Conservation (phyloP, 2,329 filamentous ascomycete genomes). For the Westerdykella aurantiaca region DNA sequence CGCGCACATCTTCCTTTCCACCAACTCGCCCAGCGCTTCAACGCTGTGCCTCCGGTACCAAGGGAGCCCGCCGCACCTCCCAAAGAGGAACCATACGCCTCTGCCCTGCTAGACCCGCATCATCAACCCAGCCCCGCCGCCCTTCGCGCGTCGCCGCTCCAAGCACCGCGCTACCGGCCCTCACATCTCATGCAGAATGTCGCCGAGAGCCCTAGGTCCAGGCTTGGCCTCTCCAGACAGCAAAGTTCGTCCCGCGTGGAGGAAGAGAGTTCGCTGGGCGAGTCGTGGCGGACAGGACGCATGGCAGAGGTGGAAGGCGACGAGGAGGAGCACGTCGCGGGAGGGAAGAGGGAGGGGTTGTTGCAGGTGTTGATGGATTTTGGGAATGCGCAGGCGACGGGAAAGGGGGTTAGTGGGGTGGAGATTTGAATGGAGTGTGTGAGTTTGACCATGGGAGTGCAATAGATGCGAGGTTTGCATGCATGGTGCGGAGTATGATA, state of each 20-base stretch:
- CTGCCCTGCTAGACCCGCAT: slow-evolving; percentile 68
- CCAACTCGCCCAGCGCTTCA: no score
- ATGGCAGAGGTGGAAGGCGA: slow-evolving; percentile 44
- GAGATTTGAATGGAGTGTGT: no score
- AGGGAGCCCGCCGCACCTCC: slow-evolving; percentile 21
- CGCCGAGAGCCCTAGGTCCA: slow-evolving; percentile 11
- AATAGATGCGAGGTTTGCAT: no score
- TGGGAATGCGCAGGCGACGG: no score
- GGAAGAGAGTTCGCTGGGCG: slow-evolving; percentile 56
- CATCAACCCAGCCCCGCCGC: slow-evolving; percentile 58
- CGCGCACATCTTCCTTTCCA: slow-evolving; percentile 7
- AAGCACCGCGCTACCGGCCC: slow-evolving; percentile 45
- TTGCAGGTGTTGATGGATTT: no score
- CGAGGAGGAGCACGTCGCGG: slow-evolving; percentile 41
- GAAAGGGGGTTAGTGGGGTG: no score
- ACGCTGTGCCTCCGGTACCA: slow-evolving; percentile 8
- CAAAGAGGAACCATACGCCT: slow-evolving; percentile 59
- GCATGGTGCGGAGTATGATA: no score
- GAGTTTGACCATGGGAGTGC: no score
- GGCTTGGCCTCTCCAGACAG: slow-evolving; percentile 6
- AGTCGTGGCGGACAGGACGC: slow-evolving; percentile 48
- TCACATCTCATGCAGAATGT: slow-evolving; percentile 14
- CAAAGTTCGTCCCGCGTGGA: slow-evolving; percentile 31
- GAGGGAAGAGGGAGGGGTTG: no score
- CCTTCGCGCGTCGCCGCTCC: slow-evolving; percentile 40